Evolutionary conservation across 441 rosid genomes (phyloP), one percentile per base, ranked within the genome.

Genomic region (Corymbia calophylla): DNA sequence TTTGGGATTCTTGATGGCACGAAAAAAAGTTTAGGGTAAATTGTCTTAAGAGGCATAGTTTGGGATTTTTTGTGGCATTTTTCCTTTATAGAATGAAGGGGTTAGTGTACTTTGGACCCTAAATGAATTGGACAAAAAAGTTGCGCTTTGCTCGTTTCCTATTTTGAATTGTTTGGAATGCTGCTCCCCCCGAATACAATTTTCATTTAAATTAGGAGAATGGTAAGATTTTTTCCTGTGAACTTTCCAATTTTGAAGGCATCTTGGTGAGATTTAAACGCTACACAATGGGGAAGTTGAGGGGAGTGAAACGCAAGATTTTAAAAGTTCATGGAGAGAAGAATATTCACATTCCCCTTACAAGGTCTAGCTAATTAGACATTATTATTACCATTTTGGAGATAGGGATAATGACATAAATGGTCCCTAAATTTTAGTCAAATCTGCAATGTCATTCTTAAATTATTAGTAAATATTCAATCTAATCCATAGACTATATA

Each of bases 361-460:
- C 39, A 77, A 44, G 2, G 2, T 12, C n/a, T 13, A 2, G 84
- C 17, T 23, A 39, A 77, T 39, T 39, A 39, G n/a, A 44, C 29
- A 1, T 77, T 77, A 3, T 77, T 23, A 39, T 39, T 77, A 23
- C 14, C 6, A 77, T 77, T 77, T 77, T 44, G 9, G 17, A 77
- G 17, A 8, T 77, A 77, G 3, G 8, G 3, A 77, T 39, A 23
- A 77, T 39, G 4, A 11, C 2, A 39, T 5, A 77, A 19, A 70
- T 70, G 1, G 0, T 35, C 2, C 7, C 1, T 19, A 35, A 35
- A 35, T 25, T 70, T 19, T 70, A 3, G 3, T 35, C 1, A 14
- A 35, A 2, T 68, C 0, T 3, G 25, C 3, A 39, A 39, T 73
- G 7, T 3, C 8, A 0, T 4, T 14, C 1, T 2, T 39, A 6